Base-by-base conservation (phyloP, 495 filamentous ascomycete genomes). In the Podospora sp. region DNA sequence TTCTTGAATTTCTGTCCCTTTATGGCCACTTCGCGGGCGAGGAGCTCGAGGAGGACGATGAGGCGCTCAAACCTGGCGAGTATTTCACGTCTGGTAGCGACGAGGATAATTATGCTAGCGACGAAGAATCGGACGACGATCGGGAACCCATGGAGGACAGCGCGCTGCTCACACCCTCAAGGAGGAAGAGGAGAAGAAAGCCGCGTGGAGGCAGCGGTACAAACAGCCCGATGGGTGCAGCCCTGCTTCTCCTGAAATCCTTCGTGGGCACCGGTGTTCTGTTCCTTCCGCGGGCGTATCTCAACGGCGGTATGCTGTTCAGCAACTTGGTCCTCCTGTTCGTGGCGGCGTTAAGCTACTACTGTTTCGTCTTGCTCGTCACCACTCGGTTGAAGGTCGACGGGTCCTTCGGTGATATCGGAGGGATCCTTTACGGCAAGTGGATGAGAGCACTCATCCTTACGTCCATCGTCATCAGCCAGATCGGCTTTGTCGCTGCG, bases 1-100 rank as follows among this genome's bases (percentile, higher is more conserved):
- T 99, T 72, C 87, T 97, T 53, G 96, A 99, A 75, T 99, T 98
- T 71, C 76, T 99, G 60, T 93, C 91, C 8, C 82, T 99, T 18
- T 97, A 97, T 71, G 95, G 96, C 4, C 96, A 98, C 79, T 99
- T 98, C 76, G 95, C 95, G 18, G 95, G 95, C 73, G 95, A 99
- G 78, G 88, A 96, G 74, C 84, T 99, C 7, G 93, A 97, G 76
- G 93, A 97, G 74, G 95, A 97, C 70, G 94, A 98, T 64, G 94
- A 97, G 74, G 92, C 87, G 2, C 80, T 96, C 66, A 85, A 83
- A 18, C 91, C 91, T 6, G 91, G 94, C 76, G 93, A 96, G 69
- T 97, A 94, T 73, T 93, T 95, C 72, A 87, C 87, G 9, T 89
- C 89, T 6, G 89, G 89, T 55, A 82, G 85, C 51, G 90, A 88